These are phyloP conservation scores for Syzygium syzygioides DNA, from an alignment of 441 rosid species.

Conservation along the genomic window DNA sequence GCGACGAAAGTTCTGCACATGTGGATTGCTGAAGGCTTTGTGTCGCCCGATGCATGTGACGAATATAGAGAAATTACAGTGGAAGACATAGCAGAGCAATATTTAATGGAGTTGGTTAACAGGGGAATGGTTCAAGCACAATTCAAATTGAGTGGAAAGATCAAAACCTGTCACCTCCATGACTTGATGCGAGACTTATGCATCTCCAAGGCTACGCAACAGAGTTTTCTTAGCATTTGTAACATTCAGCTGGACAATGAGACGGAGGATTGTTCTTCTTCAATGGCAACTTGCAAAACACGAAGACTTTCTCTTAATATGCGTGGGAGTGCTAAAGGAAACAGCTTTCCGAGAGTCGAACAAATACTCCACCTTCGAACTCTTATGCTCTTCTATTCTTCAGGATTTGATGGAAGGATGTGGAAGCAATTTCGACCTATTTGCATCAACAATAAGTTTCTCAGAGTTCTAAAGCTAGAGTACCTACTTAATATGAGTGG, in stretches of 20 bases:
- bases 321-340: fast-evolving
- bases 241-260: background rate
- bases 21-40: too few species aligned
- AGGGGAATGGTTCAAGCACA: background rate
- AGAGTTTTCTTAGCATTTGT: background rate
- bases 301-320: background rate
- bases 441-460: background rate
- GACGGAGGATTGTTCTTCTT: background rate
- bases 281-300: background rate
- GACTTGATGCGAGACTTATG: background rate
- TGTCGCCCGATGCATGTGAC: fast-evolving
- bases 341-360: background rate
- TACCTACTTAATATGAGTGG: fast-evolving
- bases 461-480: background rate
- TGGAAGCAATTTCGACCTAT: background rate
- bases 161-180: background rate
- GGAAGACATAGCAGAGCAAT: background rate
- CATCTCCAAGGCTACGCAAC: background rate
- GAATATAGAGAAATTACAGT: background rate
- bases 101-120: background rate
- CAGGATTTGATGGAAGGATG: fast-evolving
- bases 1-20: fast-evolving
- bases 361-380: background rate
- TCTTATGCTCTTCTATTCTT: background rate
- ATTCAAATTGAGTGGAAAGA: background rate